Base-by-base conservation (phyloP, 106 monocot species). In the Dactylorhiza incarnata region DNA sequence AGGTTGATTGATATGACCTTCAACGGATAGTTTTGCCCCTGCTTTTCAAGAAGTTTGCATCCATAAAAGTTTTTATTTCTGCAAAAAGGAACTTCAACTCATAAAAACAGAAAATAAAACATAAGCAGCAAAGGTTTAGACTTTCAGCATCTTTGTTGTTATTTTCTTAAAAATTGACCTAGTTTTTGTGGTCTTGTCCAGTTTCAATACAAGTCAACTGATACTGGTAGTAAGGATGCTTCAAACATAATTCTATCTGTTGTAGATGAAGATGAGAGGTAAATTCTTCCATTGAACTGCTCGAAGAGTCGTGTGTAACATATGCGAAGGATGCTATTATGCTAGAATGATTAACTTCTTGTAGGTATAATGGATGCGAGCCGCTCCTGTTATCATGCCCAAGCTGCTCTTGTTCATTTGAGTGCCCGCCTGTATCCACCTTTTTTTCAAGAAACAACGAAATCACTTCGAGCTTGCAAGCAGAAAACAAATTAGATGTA, bases 251-350 rank as follows among this genome's bases (percentile, higher is more conserved):
- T 93, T 24, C 55, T 83, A 48, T 81, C 87, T 19, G 72, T 88
- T 50, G 72, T 84, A 7, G 91, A 91, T 80, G 97, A 93, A 50
- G 86, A 87, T 61, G 91, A 97, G 48, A 97, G 96, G 97, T 94
- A 79, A 75, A 71, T 22, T 50, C 37, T 74, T 51, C 22, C 49
- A 2, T 4, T 7, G 45, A 44, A 17, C 45, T 6, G 6, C 59
- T 20, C 3, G 1, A 20, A 15, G 14, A n/a, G 19, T 61, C 11
- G 6, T 61, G n/a, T 15, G 3, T n/a, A 7, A 61, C 59, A 24
- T n/a, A 26, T n/a, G 5, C 8, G 66, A 10, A 25, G 23, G 66
- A 26, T 67, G 66, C n/a, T 22, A 49, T 47, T 29, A 26, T 59
- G 0, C 46, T 45, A 29, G 3, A 25, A 72, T 69, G 6, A 67